These are phyloP conservation scores for Centrapalus pauciflorus DNA, from an alignment of 129 eudicot species.

Conservation along the genomic window DNA sequence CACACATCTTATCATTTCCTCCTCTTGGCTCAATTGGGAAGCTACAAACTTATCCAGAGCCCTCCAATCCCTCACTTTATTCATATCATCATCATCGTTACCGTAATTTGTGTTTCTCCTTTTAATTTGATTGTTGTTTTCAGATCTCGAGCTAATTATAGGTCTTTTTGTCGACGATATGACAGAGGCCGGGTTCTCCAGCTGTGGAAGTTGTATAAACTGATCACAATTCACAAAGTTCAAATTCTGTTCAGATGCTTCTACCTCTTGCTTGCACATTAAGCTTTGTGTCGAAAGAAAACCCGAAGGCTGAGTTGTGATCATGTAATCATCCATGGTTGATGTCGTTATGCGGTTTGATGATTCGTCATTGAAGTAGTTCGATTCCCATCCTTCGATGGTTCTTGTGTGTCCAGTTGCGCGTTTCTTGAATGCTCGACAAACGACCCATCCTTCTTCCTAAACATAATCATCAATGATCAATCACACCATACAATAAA, in stretches of 20 bases:
- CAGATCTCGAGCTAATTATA: conserved; percentile 23
- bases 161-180: conserved; percentile 40
- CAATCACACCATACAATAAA: neutral
- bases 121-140: conserved; percentile 12
- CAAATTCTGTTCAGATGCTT: conserved; percentile 36
- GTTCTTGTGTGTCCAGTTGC: conserved; percentile 49
- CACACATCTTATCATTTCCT: conserved; percentile 16
- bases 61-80: conserved; percentile 84
- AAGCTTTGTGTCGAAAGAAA: conserved; percentile 27
- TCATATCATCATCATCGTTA: neutral
- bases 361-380: conserved; percentile 55
- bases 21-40: conserved; percentile 87
- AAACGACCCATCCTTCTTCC: conserved; percentile 99
- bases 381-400: conserved; percentile 51
- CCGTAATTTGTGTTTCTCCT: conserved; percentile 5
- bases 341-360: conserved; percentile 39
- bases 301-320: conserved; percentile 37
- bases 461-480: conserved; percentile 20
- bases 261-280: conserved; percentile 70
- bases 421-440: conserved; percentile 92
- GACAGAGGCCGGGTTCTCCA: conserved; percentile 64
- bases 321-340: conserved; percentile 29
- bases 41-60: conserved; percentile 95
- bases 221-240: conserved; percentile 38
- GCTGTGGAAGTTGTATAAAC: conserved; percentile 78